Evolutionary conservation across 176 grass and related monocot genomes (phyloP).

Genomic region (Zoysia japonica): DNA sequence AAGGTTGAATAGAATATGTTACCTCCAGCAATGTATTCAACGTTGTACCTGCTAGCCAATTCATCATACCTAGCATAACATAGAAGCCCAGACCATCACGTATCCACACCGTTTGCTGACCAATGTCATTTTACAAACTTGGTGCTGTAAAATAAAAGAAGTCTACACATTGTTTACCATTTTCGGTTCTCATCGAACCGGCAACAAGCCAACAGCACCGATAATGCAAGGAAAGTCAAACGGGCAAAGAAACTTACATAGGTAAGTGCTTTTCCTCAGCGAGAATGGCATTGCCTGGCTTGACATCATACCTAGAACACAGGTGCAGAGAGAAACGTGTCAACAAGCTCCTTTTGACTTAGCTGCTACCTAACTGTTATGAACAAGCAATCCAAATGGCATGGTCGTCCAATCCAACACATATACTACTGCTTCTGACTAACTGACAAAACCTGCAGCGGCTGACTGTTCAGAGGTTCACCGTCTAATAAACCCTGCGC

Average conservation of each 20-base stretch:
- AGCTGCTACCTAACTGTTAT: background rate
- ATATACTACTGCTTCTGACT: background rate
- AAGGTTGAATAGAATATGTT: slow-evolving; percentile 5
- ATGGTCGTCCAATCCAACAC: background rate
- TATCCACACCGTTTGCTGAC: background rate
- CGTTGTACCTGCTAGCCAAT: slow-evolving; percentile 57
- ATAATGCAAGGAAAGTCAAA: background rate
- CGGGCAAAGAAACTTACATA: slow-evolving; percentile 47
- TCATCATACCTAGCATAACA: slow-evolving; percentile 61
- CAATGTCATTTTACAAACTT: background rate
- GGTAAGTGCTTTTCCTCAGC: slow-evolving; percentile 74
- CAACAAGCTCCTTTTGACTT: slow-evolving; percentile 3
- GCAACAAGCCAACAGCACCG: background rate
- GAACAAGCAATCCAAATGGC: background rate
- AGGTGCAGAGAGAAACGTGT: slow-evolving; percentile 9
- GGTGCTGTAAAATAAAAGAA: too few species aligned
- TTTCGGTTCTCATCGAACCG: background rate
- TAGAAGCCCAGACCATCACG: background rate
- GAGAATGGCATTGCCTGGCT: slow-evolving; percentile 64
- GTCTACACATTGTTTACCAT: background rate
- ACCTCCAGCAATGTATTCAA: slow-evolving; percentile 88
- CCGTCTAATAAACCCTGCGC: background rate
- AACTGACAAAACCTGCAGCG: background rate
- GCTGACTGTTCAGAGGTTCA: background rate
- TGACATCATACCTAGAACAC: slow-evolving; percentile 63